phyloP scores from a whole-genome alignment of 2,329 filamentous ascomycete genomes.

The Diaporthe amygdali region DNA sequence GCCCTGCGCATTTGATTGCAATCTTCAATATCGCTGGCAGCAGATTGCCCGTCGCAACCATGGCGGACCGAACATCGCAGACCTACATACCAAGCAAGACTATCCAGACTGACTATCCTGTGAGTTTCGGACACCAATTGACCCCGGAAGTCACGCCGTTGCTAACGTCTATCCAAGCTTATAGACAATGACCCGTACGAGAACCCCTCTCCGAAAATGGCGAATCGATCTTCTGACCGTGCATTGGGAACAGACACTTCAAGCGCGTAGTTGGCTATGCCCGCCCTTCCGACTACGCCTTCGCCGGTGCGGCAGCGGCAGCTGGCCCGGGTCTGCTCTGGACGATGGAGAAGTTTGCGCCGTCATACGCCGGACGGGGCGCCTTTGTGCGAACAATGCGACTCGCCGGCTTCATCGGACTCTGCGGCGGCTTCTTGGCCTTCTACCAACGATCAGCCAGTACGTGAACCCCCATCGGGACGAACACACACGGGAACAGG shows the following conservation, averaged over 20 bases:
- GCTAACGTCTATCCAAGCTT: conserved; percentile 63
- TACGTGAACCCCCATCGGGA: conserved; percentile 56
- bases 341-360: conserved; percentile 82
- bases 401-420: conserved; percentile 73
- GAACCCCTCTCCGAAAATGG: conserved; percentile 23
- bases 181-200: conserved; percentile 98
- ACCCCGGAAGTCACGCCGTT: conserved; percentile 26
- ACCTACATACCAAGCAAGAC: conserved; percentile 77
- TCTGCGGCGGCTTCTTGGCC: conserved; percentile 80
- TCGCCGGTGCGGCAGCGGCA: conserved; percentile 71
- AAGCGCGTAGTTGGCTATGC: conserved; percentile 89
- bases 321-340: conserved; percentile 76
- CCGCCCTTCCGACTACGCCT: conserved; percentile 80
- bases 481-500: not conserved
- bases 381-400: conserved; percentile 86
- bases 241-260: conserved; percentile 70
- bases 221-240: not conserved
- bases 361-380: conserved; percentile 82
- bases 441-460: conserved; percentile 84
- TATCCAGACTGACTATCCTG: conserved; percentile 83
- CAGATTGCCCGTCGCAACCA: conserved; percentile 34
- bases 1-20: not conserved
- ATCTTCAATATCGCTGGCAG: conserved; percentile 22
- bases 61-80: conserved; percentile 41
- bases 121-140: conserved; percentile 54